Evolutionary conservation across 345 rosid species (phyloP), one percentile per base, ranked within the genome.

Genomic region (Moricandia arvensis): DNA sequence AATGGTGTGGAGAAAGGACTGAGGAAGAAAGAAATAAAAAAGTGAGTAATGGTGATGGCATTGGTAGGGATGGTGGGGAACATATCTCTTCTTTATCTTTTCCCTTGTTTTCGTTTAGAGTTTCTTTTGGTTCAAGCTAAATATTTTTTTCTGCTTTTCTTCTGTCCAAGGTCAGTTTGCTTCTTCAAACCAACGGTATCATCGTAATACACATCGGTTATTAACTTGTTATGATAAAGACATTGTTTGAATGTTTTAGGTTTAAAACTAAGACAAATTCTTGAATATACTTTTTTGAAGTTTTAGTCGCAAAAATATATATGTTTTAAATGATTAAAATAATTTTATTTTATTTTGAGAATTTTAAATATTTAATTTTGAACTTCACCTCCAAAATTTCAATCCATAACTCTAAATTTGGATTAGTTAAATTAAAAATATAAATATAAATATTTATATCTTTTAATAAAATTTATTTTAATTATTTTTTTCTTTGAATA

Each of bases 11-110:
- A 63, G 59, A 69, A 70, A 76, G 57, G 26, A 38, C 3, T 31
- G 76, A 71, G 71, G 66, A 64, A 77, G 63, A 58, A 57, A 70
- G 65, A 38, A 37, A 59, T 12, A 15, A 70, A 59, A 41, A 43
- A 43, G 49, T 64, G 77, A 78, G 68, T 35, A 66, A 71, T 49
- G 72, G 73, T 77, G 72, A 77, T 77, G 76, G 71, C 59, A 59
- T 17, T 71, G 76, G 81, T 72, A 77, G 76, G 72, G 63, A 17
- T 66, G 57, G 63, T 66, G 73, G 81, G 81, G 81, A 72, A 78
- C 81, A 78, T 66, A 78, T 72, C 63, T 78, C 68, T 49, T 59
- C 73, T 77, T 72, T 72, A 58, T 71, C 72, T 27, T 66, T 58
- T 17, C 17, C 66, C 30, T 30, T 61, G 30, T 24, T 71, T 29